These are phyloP conservation scores for Brettanomyces nanus DNA, from an alignment of 805 yeast species.

Conservation along the genomic window DNA sequence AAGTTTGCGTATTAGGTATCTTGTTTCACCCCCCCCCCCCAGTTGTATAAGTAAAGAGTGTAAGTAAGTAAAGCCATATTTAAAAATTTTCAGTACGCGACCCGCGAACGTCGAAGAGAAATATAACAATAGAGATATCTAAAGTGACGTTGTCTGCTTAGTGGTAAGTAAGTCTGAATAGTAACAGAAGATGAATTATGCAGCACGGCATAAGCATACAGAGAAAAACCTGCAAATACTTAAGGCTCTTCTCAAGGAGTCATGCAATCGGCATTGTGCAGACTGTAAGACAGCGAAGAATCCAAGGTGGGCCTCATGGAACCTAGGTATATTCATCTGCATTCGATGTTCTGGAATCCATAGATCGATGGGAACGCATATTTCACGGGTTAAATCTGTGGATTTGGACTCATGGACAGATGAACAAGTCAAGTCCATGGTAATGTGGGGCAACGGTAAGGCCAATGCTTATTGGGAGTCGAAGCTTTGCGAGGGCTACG, in stretches of 20 bases:
- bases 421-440: slow-evolving; percentile 76
- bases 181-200: no score
- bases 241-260: slow-evolving; percentile 67
- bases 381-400: slow-evolving; percentile 84
- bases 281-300: slow-evolving; percentile 82
- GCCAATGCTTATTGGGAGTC: slow-evolving; percentile 85
- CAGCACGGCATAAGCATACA: no score
- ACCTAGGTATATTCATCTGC: slow-evolving; percentile 85
- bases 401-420: slow-evolving; percentile 97
- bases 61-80: no score
- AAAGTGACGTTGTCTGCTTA: no score
- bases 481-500: slow-evolving; percentile 56
- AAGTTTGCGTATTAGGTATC: slow-evolving; percentile 23
- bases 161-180: no score
- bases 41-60: no score
- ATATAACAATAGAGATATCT: no score
- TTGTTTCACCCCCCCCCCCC: background rate
- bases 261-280: slow-evolving; percentile 72
- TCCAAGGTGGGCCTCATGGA: slow-evolving; percentile 99
- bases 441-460: slow-evolving; percentile 75
- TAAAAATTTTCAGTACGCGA: no score
- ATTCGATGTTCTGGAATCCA: slow-evolving; percentile 95
- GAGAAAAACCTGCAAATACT: slow-evolving; percentile 64
- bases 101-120: no score
- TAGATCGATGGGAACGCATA: slow-evolving; percentile 92